These are phyloP conservation scores for Sextonia rubra DNA, from an alignment of 164 flowering plant genomes.

Conservation along the genomic window DNA sequence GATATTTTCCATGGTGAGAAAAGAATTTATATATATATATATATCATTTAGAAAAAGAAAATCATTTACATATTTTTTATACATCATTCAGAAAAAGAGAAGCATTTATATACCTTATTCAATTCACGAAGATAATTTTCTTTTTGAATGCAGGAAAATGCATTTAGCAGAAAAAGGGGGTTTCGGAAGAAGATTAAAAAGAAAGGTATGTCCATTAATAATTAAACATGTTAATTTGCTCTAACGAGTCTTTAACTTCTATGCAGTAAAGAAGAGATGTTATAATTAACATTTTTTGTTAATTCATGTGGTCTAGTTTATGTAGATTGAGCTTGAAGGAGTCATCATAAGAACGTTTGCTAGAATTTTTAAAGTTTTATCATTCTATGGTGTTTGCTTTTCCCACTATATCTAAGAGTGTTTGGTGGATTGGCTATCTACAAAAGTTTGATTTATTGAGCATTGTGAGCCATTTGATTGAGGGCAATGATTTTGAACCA, in stretches of 20 bases:
- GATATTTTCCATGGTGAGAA: neutral
- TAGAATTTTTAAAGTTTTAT: too few species aligned
- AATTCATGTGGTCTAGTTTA: neutral
- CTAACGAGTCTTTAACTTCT: neutral
- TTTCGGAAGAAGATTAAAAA: conserved; percentile 80
- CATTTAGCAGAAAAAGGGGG: conserved; percentile 92
- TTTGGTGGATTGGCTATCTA: neutral
- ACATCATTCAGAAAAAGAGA: too few species aligned
- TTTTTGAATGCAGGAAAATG: conserved; percentile 62
- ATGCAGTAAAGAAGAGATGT: neutral
- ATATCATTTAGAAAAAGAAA: neutral
- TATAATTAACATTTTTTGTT: neutral
- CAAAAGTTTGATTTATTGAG: too few species aligned
- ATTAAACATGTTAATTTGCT: neutral
- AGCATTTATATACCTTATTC: neutral
- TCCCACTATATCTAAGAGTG: neutral
- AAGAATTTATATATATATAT: neutral
- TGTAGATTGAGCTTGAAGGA: neutral
- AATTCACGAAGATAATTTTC: neutral
- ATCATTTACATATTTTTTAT: neutral
- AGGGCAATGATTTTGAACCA: too few species aligned
- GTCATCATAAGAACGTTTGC: neutral
- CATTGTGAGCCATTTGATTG: neutral
- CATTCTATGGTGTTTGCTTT: neutral
- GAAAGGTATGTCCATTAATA: conserved; percentile 26